Conservation (phyloP, 2,329 filamentous ascomycete species). For the Escovopsis sp. region DNA sequence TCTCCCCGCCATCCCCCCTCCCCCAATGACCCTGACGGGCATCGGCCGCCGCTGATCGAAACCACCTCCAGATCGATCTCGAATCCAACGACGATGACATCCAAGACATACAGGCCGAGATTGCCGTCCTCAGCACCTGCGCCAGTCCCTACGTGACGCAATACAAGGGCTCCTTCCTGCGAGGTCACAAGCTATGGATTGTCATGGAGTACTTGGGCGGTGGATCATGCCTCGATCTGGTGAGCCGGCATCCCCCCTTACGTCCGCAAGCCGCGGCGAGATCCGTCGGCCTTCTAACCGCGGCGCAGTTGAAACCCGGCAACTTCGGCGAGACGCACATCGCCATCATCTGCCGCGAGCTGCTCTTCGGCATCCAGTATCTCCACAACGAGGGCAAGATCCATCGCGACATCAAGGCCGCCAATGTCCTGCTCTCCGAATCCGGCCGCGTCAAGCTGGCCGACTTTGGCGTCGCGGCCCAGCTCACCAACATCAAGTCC, state of each 20-base stretch:
- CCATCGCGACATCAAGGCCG: constrained; percentile 91
- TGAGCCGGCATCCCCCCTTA: constrained; percentile 25
- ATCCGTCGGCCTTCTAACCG: constrained; percentile 6
- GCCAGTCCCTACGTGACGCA: constrained; percentile 87
- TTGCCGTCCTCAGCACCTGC: constrained; percentile 87
- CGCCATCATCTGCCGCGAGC: constrained; percentile 83
- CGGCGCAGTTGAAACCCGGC: constrained; percentile 68
- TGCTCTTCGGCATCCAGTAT: constrained; percentile 82
- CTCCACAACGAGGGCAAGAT: constrained; percentile 90
- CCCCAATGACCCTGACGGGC: neutral
- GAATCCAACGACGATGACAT: constrained; percentile 98
- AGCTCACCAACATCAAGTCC: constrained; percentile 94
- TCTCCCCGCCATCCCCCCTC: neutral
- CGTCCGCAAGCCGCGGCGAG: neutral
- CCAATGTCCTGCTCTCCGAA: constrained; percentile 87
- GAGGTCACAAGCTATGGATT: constrained; percentile 95
- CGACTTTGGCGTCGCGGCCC: constrained; percentile 93
- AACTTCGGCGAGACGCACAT: constrained; percentile 82
- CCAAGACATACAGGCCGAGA: constrained; percentile 94
- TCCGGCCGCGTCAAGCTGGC: constrained; percentile 86
- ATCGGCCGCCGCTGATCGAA: neutral
- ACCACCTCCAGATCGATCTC: constrained; percentile 71
- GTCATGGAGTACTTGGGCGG: constrained; percentile 97
- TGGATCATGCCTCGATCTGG: constrained; percentile 86
- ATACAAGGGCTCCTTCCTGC: constrained; percentile 93